phyloP scores from a whole-genome alignment of 441 rosid genomes.

The Populus hybrid region DNA sequence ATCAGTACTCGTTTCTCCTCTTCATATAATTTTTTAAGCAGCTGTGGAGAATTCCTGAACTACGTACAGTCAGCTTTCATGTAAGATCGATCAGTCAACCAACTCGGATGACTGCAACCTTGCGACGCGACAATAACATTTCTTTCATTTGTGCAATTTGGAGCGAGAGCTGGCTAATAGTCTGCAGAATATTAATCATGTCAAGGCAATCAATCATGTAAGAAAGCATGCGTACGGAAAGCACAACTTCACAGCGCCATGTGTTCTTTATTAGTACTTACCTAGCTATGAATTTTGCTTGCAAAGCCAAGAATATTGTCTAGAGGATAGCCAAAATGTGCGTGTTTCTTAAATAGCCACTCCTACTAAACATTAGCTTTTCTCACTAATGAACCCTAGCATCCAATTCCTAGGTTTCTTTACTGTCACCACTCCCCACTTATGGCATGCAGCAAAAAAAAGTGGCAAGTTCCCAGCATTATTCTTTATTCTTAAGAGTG shows the following conservation, averaged over 20 bases:
- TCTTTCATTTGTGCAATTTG: slow-evolving; percentile 54
- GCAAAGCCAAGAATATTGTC: neutral
- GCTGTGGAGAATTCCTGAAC: neutral
- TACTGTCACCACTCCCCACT: neutral
- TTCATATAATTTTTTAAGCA: neutral
- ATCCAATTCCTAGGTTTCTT: neutral
- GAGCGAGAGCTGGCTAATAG: slow-evolving; percentile 43
- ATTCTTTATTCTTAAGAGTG: neutral
- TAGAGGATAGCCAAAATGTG: neutral
- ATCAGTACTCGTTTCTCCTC: neutral
- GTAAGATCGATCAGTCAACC: slow-evolving; percentile 18
- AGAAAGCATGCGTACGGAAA: neutral
- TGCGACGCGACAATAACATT: slow-evolving; percentile 38
- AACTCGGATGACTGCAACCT: slow-evolving; percentile 53
- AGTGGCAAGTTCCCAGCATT: neutral
- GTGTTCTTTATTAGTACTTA: neutral
- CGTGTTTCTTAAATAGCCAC: neutral
- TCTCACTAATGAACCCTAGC: neutral
- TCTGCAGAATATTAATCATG: slow-evolving; percentile 36
- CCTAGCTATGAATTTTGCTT: neutral
- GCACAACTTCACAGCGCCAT: neutral
- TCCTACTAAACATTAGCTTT: neutral
- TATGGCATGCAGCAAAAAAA: neutral
- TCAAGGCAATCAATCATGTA: neutral
- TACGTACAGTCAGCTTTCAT: neutral